Base-by-base conservation (phyloP, 2,329 filamentous ascomycete genomes). In the Lachnellula arida region DNA sequence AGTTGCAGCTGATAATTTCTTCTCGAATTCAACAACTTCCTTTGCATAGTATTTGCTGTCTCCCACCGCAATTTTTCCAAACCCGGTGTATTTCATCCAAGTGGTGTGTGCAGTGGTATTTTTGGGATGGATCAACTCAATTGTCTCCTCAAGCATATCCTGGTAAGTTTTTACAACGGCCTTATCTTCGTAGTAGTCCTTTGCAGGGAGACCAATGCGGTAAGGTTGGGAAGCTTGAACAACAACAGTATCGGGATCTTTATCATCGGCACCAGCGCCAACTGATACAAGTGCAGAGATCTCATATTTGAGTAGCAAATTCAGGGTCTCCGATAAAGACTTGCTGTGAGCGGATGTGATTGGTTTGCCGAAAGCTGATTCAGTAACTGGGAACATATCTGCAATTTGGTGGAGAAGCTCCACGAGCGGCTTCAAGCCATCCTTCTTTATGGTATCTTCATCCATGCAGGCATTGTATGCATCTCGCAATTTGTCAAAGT, bases 391-490 rank as follows among this genome's bases (percentile, higher is more conserved):
- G 60, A 81, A 80, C 11, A 76, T 68, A 6, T 73, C 65, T 9
- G 76, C 72, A 37, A 87, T 70, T 46, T 79, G 70, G 14, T 76
- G 69, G n/a, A 89, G 72, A 9, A 88, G 70, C 4, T 78, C 68
- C 17, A 76, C 68, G 42, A 91, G 68, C 2, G 86, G 85, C 56
- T 75, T 68, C 5, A 79, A 72, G 2, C 85, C 86, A 11, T 76
- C 67, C 44, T 78, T 70, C 60, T 79, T 78, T 49, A 88, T 78
- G 9, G 73, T 70, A 7, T 78, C 74, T 65, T 86, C 80, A 63
- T 89, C 76, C 69, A 87, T 78, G 65, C 87, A 91, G 35, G 85
- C 80, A 58, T 81, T 72, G 64, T 89, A 90, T 0, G 78, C 81
- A 46, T 77, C 71, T 68, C 86, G 81, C 65, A 90, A 73, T 69